Percentiles rank a stretch among this genome's conserved stretches.
Evolutionary conservation across 2,329 filamentous ascomycete species (phyloP).

Genomic region (Fusarium longipes): DNA sequence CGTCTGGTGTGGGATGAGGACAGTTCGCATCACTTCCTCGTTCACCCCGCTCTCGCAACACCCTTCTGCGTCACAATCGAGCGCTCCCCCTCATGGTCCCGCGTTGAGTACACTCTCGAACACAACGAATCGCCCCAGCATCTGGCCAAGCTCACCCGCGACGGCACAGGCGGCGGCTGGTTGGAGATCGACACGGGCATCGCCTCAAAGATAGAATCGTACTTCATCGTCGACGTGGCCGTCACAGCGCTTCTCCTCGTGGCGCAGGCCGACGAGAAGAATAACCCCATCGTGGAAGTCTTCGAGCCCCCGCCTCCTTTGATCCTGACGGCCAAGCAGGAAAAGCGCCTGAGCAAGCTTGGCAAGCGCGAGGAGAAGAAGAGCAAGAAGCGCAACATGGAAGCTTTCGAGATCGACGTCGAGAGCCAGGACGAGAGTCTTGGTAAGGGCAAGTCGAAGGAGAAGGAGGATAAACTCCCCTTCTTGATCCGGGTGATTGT

Average conservation of each 20-base stretch:
- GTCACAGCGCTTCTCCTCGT: constrained; percentile 70
- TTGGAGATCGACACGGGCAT: constrained; percentile 71
- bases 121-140: constrained; percentile 71
- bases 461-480: constrained; percentile 62
- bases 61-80: constrained; percentile 71
- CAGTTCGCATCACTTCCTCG: constrained; percentile 68
- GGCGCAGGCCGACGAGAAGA: constrained; percentile 66
- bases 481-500: constrained; percentile 61
- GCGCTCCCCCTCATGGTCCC: constrained; percentile 68
- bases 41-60: constrained; percentile 70
- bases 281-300: constrained; percentile 56
- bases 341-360: constrained; percentile 48
- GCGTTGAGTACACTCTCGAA: constrained; percentile 73
- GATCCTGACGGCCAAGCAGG: constrained; percentile 39
- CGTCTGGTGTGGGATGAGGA: constrained; percentile 78
- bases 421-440: constrained; percentile 68
- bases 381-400: constrained; percentile 56
- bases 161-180: constrained; percentile 69
- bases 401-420: constrained; percentile 70
- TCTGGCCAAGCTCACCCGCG: constrained; percentile 69
- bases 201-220: constrained; percentile 68
- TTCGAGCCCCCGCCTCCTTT: constrained; percentile 68
- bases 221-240: constrained; percentile 72
- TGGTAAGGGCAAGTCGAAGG: constrained; percentile 52
- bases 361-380: constrained; percentile 48